Evolutionary conservation across 2,329 filamentous ascomycete genomes (phyloP), one percentile per base, ranked within the genome.

Genomic region (Beauveria rudraprayagi): DNA sequence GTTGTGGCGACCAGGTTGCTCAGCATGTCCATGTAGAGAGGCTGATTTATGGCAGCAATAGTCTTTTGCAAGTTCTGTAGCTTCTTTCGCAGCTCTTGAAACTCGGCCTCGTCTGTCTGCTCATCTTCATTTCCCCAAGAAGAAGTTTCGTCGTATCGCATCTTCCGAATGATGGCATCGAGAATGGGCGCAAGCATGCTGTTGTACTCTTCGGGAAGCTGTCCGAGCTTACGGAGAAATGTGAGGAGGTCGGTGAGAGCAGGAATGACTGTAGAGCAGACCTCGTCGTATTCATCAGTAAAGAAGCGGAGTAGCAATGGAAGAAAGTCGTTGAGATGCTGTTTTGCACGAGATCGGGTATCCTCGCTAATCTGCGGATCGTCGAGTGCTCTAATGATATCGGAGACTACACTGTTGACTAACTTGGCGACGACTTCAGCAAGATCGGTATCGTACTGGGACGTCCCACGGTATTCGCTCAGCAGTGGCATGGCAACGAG

Each of bases 221-320:
- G 80, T 14, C 87, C 83, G 43, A 92, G 80, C 74, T 92, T 96
- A 61, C 94, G 88, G 65, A 97, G 83, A 72, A 96, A 93, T 30
- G 91, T 92, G 63, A 99, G 83, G 54, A 97, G 83, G 69, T 99
- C 95, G 54, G 91, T 96, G 60, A 97, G 84, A 43, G 91, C 93
- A 24, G 92, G 90, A 64, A 99, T 96, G 62, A 97, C 91, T 14
- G 91, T 94, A 41, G 92, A 95, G 79, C 94, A 97, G 67, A 99
- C 88, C 77, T 99, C 94, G 73, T 99, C 94, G 73, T 95, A 99
- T 71, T 99, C 92, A 74, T 99, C 94, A 26, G 92, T 90, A 76
- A 99, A 97, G 79, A 97, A 97, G 44, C 93, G 90, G 56, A 99
- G 80, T 14, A 97, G 82, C 67, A 92, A 88, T 0, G 92, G 91